phyloP scores from a whole-genome alignment of 148 eudicot genomes.

The Camellia japonica region DNA sequence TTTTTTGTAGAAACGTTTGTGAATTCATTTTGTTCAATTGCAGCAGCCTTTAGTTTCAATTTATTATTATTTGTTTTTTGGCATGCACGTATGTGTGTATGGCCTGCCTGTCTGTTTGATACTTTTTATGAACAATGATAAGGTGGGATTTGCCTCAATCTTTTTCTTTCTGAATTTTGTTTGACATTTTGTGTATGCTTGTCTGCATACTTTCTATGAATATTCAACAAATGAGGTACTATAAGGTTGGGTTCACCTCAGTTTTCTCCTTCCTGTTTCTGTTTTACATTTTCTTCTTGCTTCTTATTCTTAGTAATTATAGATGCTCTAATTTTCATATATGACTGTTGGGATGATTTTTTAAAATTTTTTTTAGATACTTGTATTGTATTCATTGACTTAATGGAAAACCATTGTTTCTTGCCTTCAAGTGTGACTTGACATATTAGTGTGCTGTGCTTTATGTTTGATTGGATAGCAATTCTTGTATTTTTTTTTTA shows the following conservation, averaged over 20 bases:
- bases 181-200: not conserved
- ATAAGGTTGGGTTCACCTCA: not conserved
- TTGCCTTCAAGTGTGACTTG: too few relatives aligned
- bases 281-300: not conserved
- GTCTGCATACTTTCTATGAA: not conserved
- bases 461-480: not conserved
- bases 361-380: not conserved
- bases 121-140: not conserved
- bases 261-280: not conserved
- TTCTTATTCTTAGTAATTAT: not conserved
- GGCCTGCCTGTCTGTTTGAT: not conserved
- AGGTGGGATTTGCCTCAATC: not conserved
- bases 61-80: not conserved
- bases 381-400: not conserved
- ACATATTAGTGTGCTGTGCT: not conserved
- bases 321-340: not conserved
- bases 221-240: not conserved
- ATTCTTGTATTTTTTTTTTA: not conserved
- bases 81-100: not conserved
- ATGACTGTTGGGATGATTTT: not conserved
- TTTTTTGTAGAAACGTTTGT: not conserved
- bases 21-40: constrained; percentile 7
- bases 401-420: not conserved
- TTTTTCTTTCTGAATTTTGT: constrained; percentile 1
- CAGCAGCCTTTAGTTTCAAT: not conserved